phyloP scores from a whole-genome alignment of 345 rosid genomes.

The Salix koriyanagi region DNA sequence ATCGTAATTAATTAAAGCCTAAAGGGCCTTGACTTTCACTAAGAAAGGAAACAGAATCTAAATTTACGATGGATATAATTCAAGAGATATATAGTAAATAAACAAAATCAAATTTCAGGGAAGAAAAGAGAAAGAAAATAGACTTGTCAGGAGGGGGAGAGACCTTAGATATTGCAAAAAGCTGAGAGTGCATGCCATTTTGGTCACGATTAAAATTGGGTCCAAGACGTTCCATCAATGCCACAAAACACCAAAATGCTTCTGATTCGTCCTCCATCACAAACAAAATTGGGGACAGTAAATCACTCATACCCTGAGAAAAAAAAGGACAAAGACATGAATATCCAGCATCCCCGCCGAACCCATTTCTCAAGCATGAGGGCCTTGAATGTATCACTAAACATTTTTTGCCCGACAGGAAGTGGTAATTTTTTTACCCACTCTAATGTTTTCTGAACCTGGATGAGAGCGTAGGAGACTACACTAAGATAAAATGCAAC shows the following conservation, averaged over 20 bases:
- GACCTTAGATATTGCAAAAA: constrained; percentile 93
- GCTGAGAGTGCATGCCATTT: constrained; percentile 97
- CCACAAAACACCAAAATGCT: constrained; percentile 96
- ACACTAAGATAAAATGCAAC: neutral
- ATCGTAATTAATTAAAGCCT: neutral
- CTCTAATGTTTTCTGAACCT: neutral
- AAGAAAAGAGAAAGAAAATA: neutral
- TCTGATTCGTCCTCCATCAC: constrained; percentile 86
- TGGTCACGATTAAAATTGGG: constrained; percentile 98
- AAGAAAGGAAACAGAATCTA: neutral
- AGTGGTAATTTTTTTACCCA: neutral
- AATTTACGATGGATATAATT: neutral
- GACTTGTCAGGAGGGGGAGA: neutral
- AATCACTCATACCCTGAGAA: constrained; percentile 92
- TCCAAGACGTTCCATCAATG: constrained; percentile 94
- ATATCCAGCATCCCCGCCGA: neutral
- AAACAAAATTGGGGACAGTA: constrained; percentile 83
- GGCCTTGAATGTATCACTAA: neutral
- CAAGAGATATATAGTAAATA: neutral
- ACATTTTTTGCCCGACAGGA: neutral
- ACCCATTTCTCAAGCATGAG: neutral
- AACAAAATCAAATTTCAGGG: neutral
- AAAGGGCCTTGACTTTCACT: neutral
- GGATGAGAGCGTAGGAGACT: neutral
- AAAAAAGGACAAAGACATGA: neutral